These are phyloP conservation scores for Auxenochlorella pyrenoidosa DNA, from an alignment of 139 green algal species.

Conservation along the genomic window DNA sequence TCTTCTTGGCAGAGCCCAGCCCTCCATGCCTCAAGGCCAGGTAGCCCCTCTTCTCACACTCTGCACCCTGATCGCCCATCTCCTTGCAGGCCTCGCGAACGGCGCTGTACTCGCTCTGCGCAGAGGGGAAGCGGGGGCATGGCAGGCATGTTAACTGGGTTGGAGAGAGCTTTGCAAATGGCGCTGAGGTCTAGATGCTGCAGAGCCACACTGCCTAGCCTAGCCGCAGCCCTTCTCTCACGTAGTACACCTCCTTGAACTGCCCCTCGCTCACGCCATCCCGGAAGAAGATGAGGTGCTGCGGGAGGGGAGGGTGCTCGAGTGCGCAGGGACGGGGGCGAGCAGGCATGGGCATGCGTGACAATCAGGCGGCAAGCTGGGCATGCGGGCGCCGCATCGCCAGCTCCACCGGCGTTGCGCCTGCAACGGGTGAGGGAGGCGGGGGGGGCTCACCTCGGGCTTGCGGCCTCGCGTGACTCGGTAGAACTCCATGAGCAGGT, in stretches of 20 bases:
- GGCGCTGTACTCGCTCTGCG: constrained; percentile 32
- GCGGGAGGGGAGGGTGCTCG: not conserved
- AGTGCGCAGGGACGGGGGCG: too few relatives aligned
- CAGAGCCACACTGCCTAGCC: too few relatives aligned
- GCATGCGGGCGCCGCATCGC: too few relatives aligned
- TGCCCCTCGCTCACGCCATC: constrained; percentile 87
- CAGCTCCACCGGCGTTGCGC: too few relatives aligned
- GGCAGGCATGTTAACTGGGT: too few relatives aligned
- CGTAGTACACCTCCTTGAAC: constrained; percentile 75
- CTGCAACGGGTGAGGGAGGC: too few relatives aligned
- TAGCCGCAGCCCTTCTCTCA: not conserved
- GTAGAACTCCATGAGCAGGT: constrained; percentile 60
- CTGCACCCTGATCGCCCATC: constrained; percentile 52
- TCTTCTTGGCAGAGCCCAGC: too few relatives aligned
- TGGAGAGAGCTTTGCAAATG: too few relatives aligned
- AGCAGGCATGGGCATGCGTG: too few relatives aligned
- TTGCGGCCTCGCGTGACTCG: constrained; percentile 42
- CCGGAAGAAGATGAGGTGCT: constrained; percentile 57
- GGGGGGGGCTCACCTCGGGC: constrained; percentile 36
- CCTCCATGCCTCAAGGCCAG: too few relatives aligned
- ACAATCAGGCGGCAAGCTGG: too few relatives aligned
- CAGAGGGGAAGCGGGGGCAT: not conserved
- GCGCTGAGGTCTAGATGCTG: too few relatives aligned
- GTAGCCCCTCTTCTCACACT: constrained; percentile 45
- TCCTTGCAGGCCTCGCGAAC: constrained; percentile 55